Evolutionary conservation across 495 filamentous ascomycete species (phyloP).

Genomic region (Staphylotrichum longicolle): DNA sequence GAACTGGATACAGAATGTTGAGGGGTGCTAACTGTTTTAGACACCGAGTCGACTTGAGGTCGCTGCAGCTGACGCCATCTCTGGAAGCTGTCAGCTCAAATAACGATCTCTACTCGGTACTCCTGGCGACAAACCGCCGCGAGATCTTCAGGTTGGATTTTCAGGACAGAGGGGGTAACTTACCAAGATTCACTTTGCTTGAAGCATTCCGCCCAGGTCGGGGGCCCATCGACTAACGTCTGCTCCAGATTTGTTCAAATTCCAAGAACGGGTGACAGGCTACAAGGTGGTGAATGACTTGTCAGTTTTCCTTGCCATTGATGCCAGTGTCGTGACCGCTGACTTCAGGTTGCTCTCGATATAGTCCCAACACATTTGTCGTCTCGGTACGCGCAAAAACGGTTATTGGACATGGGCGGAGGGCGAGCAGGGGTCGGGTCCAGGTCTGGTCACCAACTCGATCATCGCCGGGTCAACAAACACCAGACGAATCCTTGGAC

Average conservation of each 20-base stretch:
- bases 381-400: neutral
- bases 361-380: constrained; percentile 8
- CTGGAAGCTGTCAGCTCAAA: neutral
- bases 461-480: neutral
- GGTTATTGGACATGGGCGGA: constrained; percentile 3
- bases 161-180: constrained; percentile 6
- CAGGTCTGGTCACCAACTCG: constrained; percentile 17
- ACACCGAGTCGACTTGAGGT: constrained; percentile 9
- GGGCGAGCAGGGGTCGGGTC: neutral
- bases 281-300: constrained; percentile 26
- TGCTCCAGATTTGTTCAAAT: constrained; percentile 17
- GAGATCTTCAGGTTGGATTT: constrained; percentile 14
- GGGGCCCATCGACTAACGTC: neutral
- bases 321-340: too few relatives aligned
- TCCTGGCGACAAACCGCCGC: neutral
- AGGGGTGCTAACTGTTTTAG: neutral
- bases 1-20: too few relatives aligned
- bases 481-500: constrained; percentile 7
- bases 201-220: neutral
- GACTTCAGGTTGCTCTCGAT: neutral
- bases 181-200: too few relatives aligned
- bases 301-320: constrained; percentile 1
- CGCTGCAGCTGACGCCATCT: constrained; percentile 3
- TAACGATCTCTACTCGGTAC: neutral
- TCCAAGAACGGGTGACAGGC: constrained; percentile 22